Evolutionary conservation across 805 yeast species (phyloP), one percentile per base, ranked within the genome.

Genomic region (Debaryomyces hansenii): DNA sequence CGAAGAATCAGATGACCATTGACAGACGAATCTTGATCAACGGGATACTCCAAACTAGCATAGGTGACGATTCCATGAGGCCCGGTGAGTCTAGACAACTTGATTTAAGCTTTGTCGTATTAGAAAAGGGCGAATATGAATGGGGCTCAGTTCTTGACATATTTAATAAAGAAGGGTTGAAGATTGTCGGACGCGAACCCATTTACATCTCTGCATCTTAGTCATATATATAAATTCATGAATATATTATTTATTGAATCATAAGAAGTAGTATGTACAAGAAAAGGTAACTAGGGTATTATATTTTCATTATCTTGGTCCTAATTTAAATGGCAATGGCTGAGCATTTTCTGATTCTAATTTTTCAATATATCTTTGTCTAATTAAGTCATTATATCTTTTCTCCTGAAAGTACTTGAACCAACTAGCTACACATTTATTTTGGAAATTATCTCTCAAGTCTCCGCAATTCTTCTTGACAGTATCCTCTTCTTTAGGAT

Each of bases 361-460:
- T 61, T 86, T 83, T 45, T 77, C 77, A 57, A 89, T 65, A 64
- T 87, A 84, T 53, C 77, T 74, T 52, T 81, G 86, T 64, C 85
- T 83, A 56, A 82, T 80, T 51, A 81, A 69, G 55, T 90, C 96
- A 48, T 82, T 84, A 34, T 83, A 85, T 56, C 97, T 80, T 65
- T 90, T 91, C 65, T 90, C 92, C 62, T 90, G 92, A 74, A 92
- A 91, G 64, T 91, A 90, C 49, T 85, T 50, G 81, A 63, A 90
- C 98, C 98, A 91, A 44, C 90, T 82, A 11, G 83, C 82, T 8
- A 88, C 90, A 66, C 98, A 91, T 54, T 83, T 82, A n/a, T 74
- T 63, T 48, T 86, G 82, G 54, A 88, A 90, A 34, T 73, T 75
- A n/a, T 62, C 59, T 52, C 82, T 80, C 59, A 83, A 75, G 1